Evolutionary conservation across 495 filamentous ascomycete species (phyloP).

Genomic region (Corynascus novoguineensis): DNA sequence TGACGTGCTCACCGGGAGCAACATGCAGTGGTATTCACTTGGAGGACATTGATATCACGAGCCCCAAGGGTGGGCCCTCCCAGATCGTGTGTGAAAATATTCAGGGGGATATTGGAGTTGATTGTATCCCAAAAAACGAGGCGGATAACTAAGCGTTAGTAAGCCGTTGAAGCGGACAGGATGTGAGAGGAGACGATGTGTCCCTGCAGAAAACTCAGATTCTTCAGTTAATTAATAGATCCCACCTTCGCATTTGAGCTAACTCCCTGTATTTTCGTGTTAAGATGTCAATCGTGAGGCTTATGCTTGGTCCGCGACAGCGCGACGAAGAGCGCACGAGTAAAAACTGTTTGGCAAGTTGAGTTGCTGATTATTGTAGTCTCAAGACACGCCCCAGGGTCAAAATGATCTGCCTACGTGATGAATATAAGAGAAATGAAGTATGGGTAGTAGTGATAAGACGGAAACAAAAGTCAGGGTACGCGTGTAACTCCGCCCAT

Average conservation of each 20-base stretch:
- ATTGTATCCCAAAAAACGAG: slow-evolving; percentile 27
- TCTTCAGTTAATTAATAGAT: too few species aligned
- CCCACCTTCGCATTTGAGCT: too few species aligned
- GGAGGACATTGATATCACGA: slow-evolving; percentile 46
- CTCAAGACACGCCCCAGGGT: not conserved
- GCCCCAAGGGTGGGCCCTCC: slow-evolving; percentile 41
- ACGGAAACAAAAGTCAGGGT: not conserved
- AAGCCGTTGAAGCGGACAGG: not conserved
- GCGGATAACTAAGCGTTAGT: not conserved
- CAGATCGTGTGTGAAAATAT: slow-evolving; percentile 51
- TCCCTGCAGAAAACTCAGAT: too few species aligned
- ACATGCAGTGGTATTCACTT: slow-evolving; percentile 50
- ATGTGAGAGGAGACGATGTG: not conserved
- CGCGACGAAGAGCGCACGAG: too few species aligned
- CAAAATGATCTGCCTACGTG: not conserved
- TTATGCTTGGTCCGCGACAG: too few species aligned
- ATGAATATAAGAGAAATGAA: too few species aligned
- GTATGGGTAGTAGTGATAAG: not conserved
- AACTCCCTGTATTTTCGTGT: too few species aligned
- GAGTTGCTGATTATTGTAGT: not conserved
- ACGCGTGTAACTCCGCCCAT: slow-evolving; percentile 1
- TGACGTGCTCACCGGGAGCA: slow-evolving; percentile 46
- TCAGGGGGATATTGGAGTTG: slow-evolving; percentile 45
- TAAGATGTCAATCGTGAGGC: too few species aligned
- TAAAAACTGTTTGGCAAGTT: too few species aligned